Percentiles rank a stretch among this genome's conserved stretches.
phyloP scores from a whole-genome alignment of 176 grass and related monocot species.

The Hyparrhenia diplandra region DNA sequence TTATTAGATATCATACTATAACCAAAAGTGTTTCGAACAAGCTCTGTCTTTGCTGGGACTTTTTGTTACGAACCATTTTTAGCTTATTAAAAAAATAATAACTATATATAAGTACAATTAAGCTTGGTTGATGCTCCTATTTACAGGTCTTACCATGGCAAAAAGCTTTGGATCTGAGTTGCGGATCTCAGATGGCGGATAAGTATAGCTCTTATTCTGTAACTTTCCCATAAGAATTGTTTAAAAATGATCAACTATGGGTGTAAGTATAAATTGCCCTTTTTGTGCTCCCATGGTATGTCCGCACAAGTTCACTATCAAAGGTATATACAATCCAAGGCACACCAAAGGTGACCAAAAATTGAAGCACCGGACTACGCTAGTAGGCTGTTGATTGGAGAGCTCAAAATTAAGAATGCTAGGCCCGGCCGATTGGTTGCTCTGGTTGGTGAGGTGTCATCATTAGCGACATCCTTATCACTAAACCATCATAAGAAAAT shows the following conservation, averaged over 20 bases:
- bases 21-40: neutral
- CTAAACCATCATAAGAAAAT: conserved; percentile 14
- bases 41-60: neutral
- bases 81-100: too few species aligned
- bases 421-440: conserved; percentile 23
- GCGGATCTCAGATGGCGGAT: too few species aligned
- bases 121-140: neutral
- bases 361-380: neutral
- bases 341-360: conserved; percentile 16
- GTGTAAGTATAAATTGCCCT: neutral
- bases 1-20: neutral
- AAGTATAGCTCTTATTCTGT: neutral
- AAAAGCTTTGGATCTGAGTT: neutral
- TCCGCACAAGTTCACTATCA: neutral
- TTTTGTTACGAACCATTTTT: neutral
- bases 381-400: conserved; percentile 2
- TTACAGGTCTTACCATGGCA: neutral
- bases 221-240: neutral
- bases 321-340: neutral
- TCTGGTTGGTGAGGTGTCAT: conserved; percentile 39
- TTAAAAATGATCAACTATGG: neutral
- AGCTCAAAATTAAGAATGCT: conserved; percentile 2
- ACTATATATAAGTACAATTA: too few species aligned
- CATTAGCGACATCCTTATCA: conserved; percentile 34
- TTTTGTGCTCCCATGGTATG: neutral